These are phyloP conservation scores for Jatropha multifida DNA, from an alignment of 441 rosid genomes.

Conservation along the genomic window DNA sequence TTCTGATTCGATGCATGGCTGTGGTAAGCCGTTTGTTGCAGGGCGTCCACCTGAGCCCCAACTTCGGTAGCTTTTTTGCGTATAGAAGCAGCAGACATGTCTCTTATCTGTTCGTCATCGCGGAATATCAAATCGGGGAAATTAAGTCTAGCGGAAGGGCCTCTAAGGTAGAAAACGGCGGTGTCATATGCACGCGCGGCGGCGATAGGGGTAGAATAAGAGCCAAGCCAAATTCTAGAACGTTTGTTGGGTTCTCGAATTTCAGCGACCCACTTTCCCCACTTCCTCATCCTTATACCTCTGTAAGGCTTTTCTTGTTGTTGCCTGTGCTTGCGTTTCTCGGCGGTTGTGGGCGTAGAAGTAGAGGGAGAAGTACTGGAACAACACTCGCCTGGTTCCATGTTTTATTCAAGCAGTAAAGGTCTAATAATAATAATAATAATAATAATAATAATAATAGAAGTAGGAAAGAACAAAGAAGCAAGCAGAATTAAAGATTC, in stretches of 20 bases:
- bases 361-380: slow-evolving; percentile 24
- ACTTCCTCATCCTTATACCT: slow-evolving; percentile 91
- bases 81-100: slow-evolving; percentile 72
- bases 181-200: slow-evolving; percentile 91
- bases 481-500: background rate
- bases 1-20: slow-evolving; percentile 30
- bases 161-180: slow-evolving; percentile 76
- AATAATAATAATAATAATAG: background rate
- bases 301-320: slow-evolving; percentile 64
- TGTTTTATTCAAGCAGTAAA: background rate
- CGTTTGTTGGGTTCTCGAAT: slow-evolving; percentile 87
- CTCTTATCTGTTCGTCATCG: slow-evolving; percentile 35
- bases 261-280: slow-evolving; percentile 96
- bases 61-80: slow-evolving; percentile 81
- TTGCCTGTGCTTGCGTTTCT: slow-evolving; percentile 39
- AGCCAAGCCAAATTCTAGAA: slow-evolving; percentile 86
- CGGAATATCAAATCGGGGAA: slow-evolving; percentile 71
- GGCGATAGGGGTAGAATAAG: slow-evolving; percentile 73
- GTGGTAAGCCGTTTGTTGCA: slow-evolving; percentile 43
- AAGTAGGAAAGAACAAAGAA: background rate
- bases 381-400: slow-evolving; percentile 40
- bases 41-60: slow-evolving; percentile 74
- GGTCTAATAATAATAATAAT: too few relatives aligned
- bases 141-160: slow-evolving; percentile 80
- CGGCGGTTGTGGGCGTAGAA: background rate